A percentile compares a stretch with the other conserved stretches of the same genome.
Evolutionary conservation across 192 early-diverging fungal genomes (phyloP).

Genomic region (Globomyces pollinis-pini): DNA sequence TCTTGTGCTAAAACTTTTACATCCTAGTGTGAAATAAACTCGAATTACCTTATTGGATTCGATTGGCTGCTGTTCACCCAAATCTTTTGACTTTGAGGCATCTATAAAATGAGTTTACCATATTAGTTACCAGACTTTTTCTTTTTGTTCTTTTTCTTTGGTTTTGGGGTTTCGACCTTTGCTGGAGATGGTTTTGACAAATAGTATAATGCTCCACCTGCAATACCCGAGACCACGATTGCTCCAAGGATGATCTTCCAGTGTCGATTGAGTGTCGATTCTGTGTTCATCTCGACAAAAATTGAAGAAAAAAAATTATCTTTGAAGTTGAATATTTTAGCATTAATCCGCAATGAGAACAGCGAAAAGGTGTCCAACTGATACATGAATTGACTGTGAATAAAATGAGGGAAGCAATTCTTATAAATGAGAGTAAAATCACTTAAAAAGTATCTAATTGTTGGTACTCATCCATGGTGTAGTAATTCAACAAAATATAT

Average conservation of each 20-base stretch:
- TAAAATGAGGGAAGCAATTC: no score
- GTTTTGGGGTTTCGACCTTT: neutral
- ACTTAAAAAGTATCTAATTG: no score
- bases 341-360: neutral
- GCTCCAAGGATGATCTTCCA: conserved; percentile 11
- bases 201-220: conserved; percentile 2
- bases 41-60: no score
- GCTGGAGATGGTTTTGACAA: neutral
- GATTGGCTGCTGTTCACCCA: no score
- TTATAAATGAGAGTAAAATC: no score
- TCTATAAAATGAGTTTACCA: no score
- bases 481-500: neutral
- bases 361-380: neutral
- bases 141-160: neutral
- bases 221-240: neutral
- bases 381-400: no score
- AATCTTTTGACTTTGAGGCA: no score
- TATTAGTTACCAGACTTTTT: neutral
- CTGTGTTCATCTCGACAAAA: conserved; percentile 1
- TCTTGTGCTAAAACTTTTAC: conserved; percentile 58
- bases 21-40: neutral
- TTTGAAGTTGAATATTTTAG: neutral
- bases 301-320: conserved; percentile 1
- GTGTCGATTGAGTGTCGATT: no score
- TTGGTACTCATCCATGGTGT: neutral